Evolutionary conservation across 2,329 filamentous ascomycete genomes (phyloP).

Genomic region (Diplodia seriata): DNA sequence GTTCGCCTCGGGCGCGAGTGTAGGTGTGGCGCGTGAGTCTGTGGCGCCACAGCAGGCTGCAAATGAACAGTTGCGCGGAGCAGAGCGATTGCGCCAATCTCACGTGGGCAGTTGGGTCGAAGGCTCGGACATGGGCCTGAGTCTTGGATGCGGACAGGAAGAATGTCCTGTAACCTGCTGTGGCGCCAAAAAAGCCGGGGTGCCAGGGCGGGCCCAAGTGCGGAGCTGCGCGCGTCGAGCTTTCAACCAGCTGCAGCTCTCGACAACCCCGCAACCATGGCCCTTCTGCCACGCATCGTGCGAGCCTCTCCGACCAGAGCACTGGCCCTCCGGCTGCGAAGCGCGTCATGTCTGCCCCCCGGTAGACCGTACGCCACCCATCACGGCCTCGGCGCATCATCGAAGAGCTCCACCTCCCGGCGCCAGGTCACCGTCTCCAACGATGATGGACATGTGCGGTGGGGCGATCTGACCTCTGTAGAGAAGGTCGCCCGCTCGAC

Average conservation of each 20-base stretch:
- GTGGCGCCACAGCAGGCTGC: background rate
- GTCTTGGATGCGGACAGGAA: no score
- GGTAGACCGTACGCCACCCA: conserved; percentile 23
- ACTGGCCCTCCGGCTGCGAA: background rate
- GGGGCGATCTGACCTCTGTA: conserved; percentile 73
- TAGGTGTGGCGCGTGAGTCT: background rate
- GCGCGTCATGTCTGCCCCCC: background rate
- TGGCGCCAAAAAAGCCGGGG: conserved; percentile 29
- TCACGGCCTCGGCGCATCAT: conserved; percentile 7
- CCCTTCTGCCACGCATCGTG: conserved; percentile 14
- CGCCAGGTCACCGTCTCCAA: conserved; percentile 78
- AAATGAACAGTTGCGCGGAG: no score
- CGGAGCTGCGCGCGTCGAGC: conserved; percentile 7
- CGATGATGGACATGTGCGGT: conserved; percentile 82
- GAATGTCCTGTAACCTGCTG: background rate
- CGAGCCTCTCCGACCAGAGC: conserved; percentile 19
- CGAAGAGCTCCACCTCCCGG: conserved; percentile 27
- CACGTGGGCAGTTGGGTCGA: no score
- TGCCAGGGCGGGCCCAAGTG: background rate
- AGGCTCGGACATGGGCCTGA: no score
- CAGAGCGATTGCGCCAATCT: no score
- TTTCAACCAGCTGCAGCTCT: conserved; percentile 34
- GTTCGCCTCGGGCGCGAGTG: background rate
- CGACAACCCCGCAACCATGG: conserved; percentile 58
- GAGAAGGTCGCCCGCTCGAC: conserved; percentile 87